phyloP scores from a whole-genome alignment of 768 basidiomycete species.

The Tulasnella sp. region DNA sequence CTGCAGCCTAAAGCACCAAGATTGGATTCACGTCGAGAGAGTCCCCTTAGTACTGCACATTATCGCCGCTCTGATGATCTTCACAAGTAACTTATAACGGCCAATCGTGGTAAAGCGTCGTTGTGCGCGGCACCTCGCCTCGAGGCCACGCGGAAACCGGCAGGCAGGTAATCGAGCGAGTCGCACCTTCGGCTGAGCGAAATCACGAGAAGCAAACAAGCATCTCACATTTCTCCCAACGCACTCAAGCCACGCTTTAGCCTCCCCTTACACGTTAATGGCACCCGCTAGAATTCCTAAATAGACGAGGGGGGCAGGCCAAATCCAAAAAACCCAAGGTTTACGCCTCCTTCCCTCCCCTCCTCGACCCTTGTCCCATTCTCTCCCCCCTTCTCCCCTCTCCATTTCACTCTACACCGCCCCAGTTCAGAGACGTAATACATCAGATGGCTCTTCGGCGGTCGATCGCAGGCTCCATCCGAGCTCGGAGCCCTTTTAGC shows the following conservation, averaged over 20 bases:
- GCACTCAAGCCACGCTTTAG: slow-evolving; percentile 6
- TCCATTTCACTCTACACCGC: neutral
- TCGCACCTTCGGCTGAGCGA: neutral
- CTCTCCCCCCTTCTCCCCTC: neutral
- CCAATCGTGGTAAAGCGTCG: neutral
- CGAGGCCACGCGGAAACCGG: slow-evolving; percentile 7
- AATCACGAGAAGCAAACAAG: neutral
- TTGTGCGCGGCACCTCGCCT: neutral
- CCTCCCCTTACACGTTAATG: neutral
- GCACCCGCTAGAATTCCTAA: neutral
- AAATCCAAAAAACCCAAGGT: neutral
- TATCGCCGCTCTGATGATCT: neutral
- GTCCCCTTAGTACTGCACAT: neutral
- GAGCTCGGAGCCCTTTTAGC: neutral
- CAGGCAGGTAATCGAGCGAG: neutral
- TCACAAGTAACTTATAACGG: neutral
- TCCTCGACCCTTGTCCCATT: neutral
- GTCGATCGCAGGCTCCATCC: neutral
- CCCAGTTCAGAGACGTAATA: neutral
- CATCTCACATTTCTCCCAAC: neutral
- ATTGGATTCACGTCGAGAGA: neutral
- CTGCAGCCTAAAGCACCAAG: neutral
- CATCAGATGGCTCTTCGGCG: neutral
- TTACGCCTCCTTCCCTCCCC: neutral
- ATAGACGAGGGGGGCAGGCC: slow-evolving; percentile 3